These are phyloP conservation scores for Aspergillus olivimuriae DNA, from an alignment of 495 filamentous ascomycete species.

Conservation along the genomic window DNA sequence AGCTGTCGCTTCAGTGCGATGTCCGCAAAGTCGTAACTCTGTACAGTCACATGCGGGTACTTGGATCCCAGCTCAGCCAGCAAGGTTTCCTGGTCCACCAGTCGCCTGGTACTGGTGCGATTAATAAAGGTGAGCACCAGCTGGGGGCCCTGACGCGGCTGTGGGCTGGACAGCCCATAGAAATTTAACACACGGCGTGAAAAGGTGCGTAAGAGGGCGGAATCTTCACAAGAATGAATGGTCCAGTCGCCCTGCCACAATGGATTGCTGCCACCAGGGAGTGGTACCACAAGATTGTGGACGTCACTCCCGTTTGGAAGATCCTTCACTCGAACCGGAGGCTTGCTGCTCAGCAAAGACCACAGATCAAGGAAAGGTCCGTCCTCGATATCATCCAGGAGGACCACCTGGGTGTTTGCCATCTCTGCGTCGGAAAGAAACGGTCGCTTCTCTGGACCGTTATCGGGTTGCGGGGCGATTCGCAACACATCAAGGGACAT, in stretches of 20 bases:
- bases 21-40: slow-evolving; percentile 29
- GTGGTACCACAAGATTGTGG: slow-evolving; percentile 28
- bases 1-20: slow-evolving; percentile 29
- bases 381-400: slow-evolving; percentile 27
- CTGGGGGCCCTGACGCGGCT: too few species aligned
- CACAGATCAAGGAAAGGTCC: slow-evolving; percentile 32
- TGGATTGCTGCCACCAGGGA: slow-evolving; percentile 30
- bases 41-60: slow-evolving; percentile 21
- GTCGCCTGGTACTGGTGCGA: slow-evolving; percentile 19
- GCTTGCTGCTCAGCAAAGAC: slow-evolving; percentile 22
- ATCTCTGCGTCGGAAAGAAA: slow-evolving; percentile 17
- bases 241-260: slow-evolving; percentile 32
- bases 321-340: slow-evolving; percentile 17
- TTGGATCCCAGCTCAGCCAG: slow-evolving; percentile 15
- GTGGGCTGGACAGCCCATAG: slow-evolving; percentile 12
- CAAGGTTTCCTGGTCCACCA: slow-evolving; percentile 20
- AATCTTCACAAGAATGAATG: slow-evolving; percentile 20
- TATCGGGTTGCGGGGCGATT: slow-evolving; percentile 11
- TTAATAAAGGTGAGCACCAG: slow-evolving; percentile 29
- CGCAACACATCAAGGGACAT: slow-evolving; percentile 29
- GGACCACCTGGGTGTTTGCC: slow-evolving; percentile 26
- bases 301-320: slow-evolving; percentile 4
- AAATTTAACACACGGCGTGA: slow-evolving; percentile 18
- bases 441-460: too few species aligned
- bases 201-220: slow-evolving; percentile 23